Conservation (phyloP, 2,329 filamentous ascomycete species). For the Blumeriella jaapii region DNA sequence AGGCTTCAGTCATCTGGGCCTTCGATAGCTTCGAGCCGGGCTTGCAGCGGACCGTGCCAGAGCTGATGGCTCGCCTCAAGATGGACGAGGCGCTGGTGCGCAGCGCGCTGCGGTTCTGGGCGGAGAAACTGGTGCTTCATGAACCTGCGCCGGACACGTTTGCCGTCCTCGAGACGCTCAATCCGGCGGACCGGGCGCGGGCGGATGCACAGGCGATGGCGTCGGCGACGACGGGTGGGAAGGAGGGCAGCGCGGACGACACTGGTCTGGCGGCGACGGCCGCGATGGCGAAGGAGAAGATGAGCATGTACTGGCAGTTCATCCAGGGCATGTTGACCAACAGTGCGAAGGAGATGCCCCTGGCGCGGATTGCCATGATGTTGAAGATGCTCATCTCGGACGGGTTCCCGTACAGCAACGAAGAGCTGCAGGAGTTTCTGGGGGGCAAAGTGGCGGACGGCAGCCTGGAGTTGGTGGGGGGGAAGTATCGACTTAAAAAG, state of each 20-base stretch:
- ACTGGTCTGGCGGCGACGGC: slow-evolving; percentile 31
- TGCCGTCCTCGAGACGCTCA: slow-evolving; percentile 55
- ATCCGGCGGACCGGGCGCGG: slow-evolving; percentile 29
- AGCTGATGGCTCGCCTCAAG: slow-evolving; percentile 43
- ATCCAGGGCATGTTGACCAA: slow-evolving; percentile 94
- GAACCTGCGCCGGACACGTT: slow-evolving; percentile 44
- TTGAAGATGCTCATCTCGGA: slow-evolving; percentile 83
- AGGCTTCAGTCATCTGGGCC: slow-evolving; percentile 77
- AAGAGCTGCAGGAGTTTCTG: slow-evolving; percentile 75
- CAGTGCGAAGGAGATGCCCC: slow-evolving; percentile 66
- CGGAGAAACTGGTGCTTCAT: slow-evolving; percentile 53
- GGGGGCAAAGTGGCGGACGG: slow-evolving; percentile 63
- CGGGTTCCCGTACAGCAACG: slow-evolving; percentile 80
- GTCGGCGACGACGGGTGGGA: slow-evolving; percentile 6
- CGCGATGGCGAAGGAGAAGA: slow-evolving; percentile 53
- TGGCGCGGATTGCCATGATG: slow-evolving; percentile 82
- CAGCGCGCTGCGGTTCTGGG: slow-evolving; percentile 60
- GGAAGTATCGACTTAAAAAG: slow-evolving; percentile 60
- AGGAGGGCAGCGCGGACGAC: slow-evolving; percentile 18
- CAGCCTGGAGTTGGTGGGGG: slow-evolving; percentile 56
- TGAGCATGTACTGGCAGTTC: slow-evolving; percentile 76
- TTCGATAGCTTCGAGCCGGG: slow-evolving; percentile 43
- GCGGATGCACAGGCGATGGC: slow-evolving; percentile 21
- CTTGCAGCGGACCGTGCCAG: slow-evolving; percentile 35
- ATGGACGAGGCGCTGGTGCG: slow-evolving; percentile 66